phyloP scores from a whole-genome alignment of 2,329 filamentous ascomycete genomes.

The Zarea fungicola region DNA sequence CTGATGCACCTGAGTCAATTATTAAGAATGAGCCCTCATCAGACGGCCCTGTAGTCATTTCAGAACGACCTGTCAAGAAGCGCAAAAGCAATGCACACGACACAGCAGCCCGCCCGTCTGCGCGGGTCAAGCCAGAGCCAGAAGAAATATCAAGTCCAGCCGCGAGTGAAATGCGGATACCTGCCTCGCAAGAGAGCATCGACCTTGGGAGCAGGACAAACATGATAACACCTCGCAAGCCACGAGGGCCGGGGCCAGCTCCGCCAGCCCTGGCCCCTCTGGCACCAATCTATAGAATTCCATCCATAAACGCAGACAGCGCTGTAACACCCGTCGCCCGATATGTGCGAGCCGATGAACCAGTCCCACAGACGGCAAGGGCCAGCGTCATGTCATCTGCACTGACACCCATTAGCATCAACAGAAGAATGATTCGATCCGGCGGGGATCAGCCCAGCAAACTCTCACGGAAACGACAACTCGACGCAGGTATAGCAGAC shows the following conservation, averaged over 20 bases:
- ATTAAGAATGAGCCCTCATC: constrained; percentile 53
- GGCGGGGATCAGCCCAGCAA: constrained; percentile 18
- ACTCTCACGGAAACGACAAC: constrained; percentile 18
- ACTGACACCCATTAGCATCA: constrained; percentile 34
- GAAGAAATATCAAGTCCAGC: constrained; percentile 26
- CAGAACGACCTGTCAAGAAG: constrained; percentile 44
- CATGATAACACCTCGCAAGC: constrained; percentile 33
- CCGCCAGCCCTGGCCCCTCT: too few relatives aligned
- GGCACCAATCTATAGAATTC: constrained; percentile 2
- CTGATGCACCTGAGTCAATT: constrained; percentile 13
- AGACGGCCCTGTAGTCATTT: constrained; percentile 46
- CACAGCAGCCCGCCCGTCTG: constrained; percentile 19
- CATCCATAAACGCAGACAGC: background rate
- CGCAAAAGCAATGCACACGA: constrained; percentile 33
- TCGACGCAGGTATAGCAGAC: constrained; percentile 34
- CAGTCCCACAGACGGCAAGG: constrained; percentile 17
- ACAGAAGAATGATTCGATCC: constrained; percentile 23
- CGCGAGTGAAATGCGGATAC: constrained; percentile 15
- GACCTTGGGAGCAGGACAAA: constrained; percentile 43
- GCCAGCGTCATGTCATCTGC: constrained; percentile 21
- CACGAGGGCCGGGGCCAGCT: constrained; percentile 21
- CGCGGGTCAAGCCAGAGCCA: constrained; percentile 39
- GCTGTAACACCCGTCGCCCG: constrained; percentile 15
- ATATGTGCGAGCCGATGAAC: constrained; percentile 18
- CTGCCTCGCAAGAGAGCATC: constrained; percentile 48